Percentiles rank a stretch among this genome's conserved stretches.
These are phyloP conservation scores for Elsinoe australis DNA, from an alignment of 2,329 filamentous ascomycete genomes.

Conservation along the genomic window DNA sequence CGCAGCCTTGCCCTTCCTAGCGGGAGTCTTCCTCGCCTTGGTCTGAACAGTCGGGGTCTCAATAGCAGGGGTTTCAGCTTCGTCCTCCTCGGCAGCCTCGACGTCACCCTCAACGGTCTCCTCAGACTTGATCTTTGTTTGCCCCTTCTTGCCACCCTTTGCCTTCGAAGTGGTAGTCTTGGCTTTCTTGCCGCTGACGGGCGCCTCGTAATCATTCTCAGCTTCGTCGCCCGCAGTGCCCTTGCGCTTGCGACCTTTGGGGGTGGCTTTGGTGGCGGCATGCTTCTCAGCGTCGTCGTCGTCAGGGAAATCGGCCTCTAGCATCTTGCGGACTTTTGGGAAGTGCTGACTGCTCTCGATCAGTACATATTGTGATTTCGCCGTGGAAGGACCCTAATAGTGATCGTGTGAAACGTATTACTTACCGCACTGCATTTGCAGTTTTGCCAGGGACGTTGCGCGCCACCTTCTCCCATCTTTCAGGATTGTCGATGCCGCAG, in stretches of 20 bases:
- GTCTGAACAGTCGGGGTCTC: not conserved
- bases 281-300: not conserved
- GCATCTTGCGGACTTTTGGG: not conserved
- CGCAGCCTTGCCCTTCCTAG: not conserved
- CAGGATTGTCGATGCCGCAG: too few species aligned
- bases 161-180: not conserved
- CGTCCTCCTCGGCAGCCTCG: slow-evolving; percentile 1
- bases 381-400: too few species aligned
- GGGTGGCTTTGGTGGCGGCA: not conserved
- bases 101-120: not conserved
- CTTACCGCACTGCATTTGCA: too few species aligned
- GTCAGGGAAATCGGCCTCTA: not conserved
- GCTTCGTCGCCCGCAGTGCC: slow-evolving; percentile 14
- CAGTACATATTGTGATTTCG: not conserved
- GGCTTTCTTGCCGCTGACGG: not conserved
- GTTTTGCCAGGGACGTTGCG: too few species aligned
- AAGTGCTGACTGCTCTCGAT: slow-evolving; percentile 1
- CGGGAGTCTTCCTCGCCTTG: not conserved
- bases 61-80: not conserved
- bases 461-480: too few species aligned
- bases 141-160: slow-evolving; percentile 1
- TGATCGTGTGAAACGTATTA: too few species aligned
- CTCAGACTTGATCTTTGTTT: slow-evolving; percentile 4
- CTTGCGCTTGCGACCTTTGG: slow-evolving; percentile 22
- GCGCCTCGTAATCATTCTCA: slow-evolving; percentile 18